A percentile compares a stretch with the other conserved stretches of the same genome.
phyloP scores from a whole-genome alignment of 2,329 filamentous ascomycete species.

The Cadophora sp. region DNA sequence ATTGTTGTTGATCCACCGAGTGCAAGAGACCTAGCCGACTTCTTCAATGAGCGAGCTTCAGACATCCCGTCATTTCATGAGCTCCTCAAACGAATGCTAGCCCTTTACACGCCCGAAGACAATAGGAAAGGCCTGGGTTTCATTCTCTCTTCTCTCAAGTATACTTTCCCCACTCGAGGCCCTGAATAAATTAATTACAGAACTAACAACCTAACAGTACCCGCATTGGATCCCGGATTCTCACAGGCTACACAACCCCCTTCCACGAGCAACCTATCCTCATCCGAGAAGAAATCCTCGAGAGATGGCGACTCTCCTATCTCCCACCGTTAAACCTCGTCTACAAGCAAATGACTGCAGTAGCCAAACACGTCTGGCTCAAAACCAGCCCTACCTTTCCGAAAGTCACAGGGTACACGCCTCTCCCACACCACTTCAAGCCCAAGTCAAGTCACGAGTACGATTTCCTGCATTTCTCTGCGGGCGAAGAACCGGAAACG shows the following conservation, averaged over 20 bases:
- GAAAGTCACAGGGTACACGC: conserved; percentile 62
- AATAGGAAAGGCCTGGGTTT: conserved; percentile 39
- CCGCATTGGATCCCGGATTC: conserved; percentile 64
- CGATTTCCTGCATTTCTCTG: conserved; percentile 42
- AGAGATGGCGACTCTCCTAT: conserved; percentile 66
- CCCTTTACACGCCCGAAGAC: conserved; percentile 37
- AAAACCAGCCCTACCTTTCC: conserved; percentile 60
- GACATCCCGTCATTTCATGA: conserved; percentile 59
- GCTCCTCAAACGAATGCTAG: conserved; percentile 53
- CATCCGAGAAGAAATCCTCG: conserved; percentile 66
- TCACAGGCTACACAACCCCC: conserved; percentile 70
- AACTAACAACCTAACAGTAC: conserved; percentile 53
- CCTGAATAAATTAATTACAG: too few relatives aligned
- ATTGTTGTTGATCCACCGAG: conserved; percentile 50
- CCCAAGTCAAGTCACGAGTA: conserved; percentile 46
- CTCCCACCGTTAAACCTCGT: conserved; percentile 61
- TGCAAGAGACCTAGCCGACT: conserved; percentile 54
- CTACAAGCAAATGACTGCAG: conserved; percentile 58
- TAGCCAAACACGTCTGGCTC: conserved; percentile 53
- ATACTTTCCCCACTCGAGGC: conserved; percentile 10
- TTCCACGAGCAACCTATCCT: conserved; percentile 65
- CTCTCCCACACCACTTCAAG: conserved; percentile 53
- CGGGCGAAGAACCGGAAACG: conserved; percentile 53
- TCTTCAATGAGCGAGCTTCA: conserved; percentile 58
- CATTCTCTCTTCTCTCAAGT: conserved; percentile 42